Percentiles rank a stretch among this genome's conserved stretches.
phyloP scores from a whole-genome alignment of 1,139 yeast species.

The Magnusiomyces sp. region DNA sequence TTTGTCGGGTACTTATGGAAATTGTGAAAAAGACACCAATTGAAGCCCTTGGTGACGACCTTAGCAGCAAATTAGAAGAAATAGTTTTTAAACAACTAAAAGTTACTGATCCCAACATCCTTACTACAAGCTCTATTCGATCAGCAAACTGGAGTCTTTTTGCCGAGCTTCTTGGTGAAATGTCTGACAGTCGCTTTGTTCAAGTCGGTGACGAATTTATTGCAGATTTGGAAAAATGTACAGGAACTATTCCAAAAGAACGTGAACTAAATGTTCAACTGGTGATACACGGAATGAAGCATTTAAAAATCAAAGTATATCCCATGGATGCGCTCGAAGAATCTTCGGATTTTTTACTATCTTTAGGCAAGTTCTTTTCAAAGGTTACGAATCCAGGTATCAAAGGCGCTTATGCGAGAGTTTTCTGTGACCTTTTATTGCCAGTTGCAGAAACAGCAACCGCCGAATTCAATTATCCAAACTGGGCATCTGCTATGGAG shows the following conservation, averaged over 20 bases:
- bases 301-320: conserved; percentile 61
- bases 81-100: conserved; percentile 86
- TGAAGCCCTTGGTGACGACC: conserved; percentile 64
- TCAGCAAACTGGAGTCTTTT: conserved; percentile 92
- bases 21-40: conserved; percentile 81
- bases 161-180: conserved; percentile 80
- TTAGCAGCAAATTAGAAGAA: conserved; percentile 81
- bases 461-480: conserved; percentile 93
- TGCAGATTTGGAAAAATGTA: conserved; percentile 71
- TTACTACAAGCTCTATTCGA: conserved; percentile 61
- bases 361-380: conserved; percentile 74
- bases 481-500: conserved; percentile 80
- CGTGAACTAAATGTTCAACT: conserved; percentile 69
- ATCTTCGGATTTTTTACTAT: conserved; percentile 78
- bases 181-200: conserved; percentile 76
- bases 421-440: conserved; percentile 59
- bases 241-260: conserved; percentile 44
- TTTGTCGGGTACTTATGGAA: conserved; percentile 90
- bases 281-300: conserved; percentile 85
- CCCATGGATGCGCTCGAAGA: conserved; percentile 90
- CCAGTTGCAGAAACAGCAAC: conserved; percentile 82
- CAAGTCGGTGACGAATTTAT: conserved; percentile 91
- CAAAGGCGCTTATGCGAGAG: conserved; percentile 73
- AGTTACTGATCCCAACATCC: conserved; percentile 70
- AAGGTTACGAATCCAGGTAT: conserved; percentile 49